Conservation (phyloP, 1,139 yeast species). For the Kodamaea plutei region DNA sequence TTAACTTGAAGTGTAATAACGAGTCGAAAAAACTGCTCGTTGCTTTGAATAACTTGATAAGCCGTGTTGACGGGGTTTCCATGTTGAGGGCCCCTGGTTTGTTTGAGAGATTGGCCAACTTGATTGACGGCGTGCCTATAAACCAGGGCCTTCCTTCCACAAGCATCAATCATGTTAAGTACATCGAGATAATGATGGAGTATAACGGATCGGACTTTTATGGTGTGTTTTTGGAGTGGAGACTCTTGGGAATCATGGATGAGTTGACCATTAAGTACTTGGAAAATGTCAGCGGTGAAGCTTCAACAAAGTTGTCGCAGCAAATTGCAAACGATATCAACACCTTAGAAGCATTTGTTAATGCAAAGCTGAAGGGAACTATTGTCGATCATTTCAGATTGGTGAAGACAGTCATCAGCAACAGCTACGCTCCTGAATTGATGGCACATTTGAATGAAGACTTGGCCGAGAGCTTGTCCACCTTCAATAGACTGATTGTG, state of each 20-base stretch:
- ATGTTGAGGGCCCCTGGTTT: slow-evolving; percentile 29
- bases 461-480: slow-evolving; percentile 18
- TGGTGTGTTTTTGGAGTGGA: slow-evolving; percentile 31
- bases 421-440: slow-evolving; percentile 21
- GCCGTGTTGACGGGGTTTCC: slow-evolving; percentile 31
- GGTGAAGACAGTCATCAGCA: slow-evolving; percentile 29
- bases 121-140: slow-evolving; percentile 20
- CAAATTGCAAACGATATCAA: slow-evolving; percentile 23
- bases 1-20: slow-evolving; percentile 32
- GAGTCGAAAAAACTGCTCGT: slow-evolving; percentile 18
- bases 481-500: slow-evolving; percentile 17
- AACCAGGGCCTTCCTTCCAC: slow-evolving; percentile 22
- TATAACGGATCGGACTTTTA: slow-evolving; percentile 20
- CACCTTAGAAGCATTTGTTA: slow-evolving; percentile 19
- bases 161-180: slow-evolving; percentile 26
- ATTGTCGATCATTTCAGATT: slow-evolving; percentile 21
- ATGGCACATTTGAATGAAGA: slow-evolving; percentile 17
- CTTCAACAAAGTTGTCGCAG: slow-evolving; percentile 7
- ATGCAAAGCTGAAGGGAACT: slow-evolving; percentile 10
- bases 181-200: slow-evolving; percentile 25
- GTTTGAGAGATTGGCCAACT: slow-evolving; percentile 26
- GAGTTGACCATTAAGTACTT: slow-evolving; percentile 31
- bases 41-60: slow-evolving; percentile 25
- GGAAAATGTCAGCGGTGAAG: slow-evolving; percentile 16
- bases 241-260: slow-evolving; percentile 34